phyloP scores from a whole-genome alignment of 768 basidiomycete genomes.

The Tulasnella sp. region DNA sequence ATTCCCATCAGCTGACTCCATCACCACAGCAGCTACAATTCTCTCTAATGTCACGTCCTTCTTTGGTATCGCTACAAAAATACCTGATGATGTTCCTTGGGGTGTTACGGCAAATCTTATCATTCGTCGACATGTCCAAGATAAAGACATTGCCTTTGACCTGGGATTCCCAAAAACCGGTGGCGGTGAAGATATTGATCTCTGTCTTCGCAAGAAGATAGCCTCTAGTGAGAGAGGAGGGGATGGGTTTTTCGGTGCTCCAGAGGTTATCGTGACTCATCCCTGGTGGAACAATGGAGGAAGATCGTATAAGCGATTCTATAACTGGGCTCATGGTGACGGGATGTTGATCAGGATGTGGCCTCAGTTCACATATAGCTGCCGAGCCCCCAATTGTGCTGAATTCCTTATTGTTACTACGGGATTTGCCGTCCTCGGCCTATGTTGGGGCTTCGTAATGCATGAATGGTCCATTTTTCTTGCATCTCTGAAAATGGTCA shows the following conservation, averaged over 20 bases:
- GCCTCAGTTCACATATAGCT: conserved; percentile 35
- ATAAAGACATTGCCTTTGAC: conserved; percentile 37
- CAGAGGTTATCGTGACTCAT: conserved; percentile 38
- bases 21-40: conserved; percentile 44
- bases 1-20: conserved; percentile 36
- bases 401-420: conserved; percentile 30
- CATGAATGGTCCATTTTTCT: neutral
- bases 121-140: conserved; percentile 33
- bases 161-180: conserved; percentile 46
- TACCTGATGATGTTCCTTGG: conserved; percentile 41
- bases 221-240: conserved; percentile 27
- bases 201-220: conserved; percentile 37
- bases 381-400: conserved; percentile 37
- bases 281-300: conserved; percentile 43
- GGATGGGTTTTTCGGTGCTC: conserved; percentile 38
- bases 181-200: conserved; percentile 52
- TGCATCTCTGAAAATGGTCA: conserved; percentile 21
- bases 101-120: conserved; percentile 51
- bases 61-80: conserved; percentile 46
- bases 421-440: too few species aligned
- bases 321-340: conserved; percentile 48
- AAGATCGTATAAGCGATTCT: conserved; percentile 39
- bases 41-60: conserved; percentile 46
- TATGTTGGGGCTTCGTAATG: neutral
- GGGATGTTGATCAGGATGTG: conserved; percentile 38